These are phyloP conservation scores for Backusella macrospora DNA, from an alignment of 192 early-diverging fungal genomes.

Conservation along the genomic window DNA sequence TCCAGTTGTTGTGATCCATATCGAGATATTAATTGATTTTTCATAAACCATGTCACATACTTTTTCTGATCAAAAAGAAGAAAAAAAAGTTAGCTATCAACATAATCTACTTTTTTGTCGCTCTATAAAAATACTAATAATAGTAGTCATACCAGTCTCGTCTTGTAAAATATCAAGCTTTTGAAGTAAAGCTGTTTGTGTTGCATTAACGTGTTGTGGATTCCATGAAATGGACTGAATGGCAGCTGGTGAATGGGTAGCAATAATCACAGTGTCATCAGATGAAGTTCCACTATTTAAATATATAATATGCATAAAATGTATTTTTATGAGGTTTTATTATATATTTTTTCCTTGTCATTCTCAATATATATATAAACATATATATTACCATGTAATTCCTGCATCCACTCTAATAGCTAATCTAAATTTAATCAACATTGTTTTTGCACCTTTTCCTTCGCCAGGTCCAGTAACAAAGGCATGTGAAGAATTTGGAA, in stretches of 20 bases:
- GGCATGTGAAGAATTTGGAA: slow-evolving; percentile 58
- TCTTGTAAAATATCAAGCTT: slow-evolving; percentile 51
- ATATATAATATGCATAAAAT: slow-evolving; percentile 5
- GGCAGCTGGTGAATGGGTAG: slow-evolving; percentile 67
- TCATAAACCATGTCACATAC: slow-evolving; percentile 32
- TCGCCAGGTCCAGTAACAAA: slow-evolving; percentile 73
- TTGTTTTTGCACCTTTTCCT: slow-evolving; percentile 56
- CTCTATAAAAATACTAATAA: no score
- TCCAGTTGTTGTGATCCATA: slow-evolving; percentile 63
- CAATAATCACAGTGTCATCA: slow-evolving; percentile 68
- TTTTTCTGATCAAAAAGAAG: slow-evolving; percentile 24
- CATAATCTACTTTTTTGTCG: slow-evolving; percentile 19
- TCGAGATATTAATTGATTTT: slow-evolving; percentile 50
- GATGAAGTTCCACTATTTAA: slow-evolving; percentile 62
- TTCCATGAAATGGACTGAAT: slow-evolving; percentile 76
- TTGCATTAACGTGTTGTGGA: slow-evolving; percentile 59
- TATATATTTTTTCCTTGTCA: no score
- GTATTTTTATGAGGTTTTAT: background rate
- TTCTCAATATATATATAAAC: background rate
- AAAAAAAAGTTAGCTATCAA: background rate
- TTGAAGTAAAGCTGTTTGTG: slow-evolving; percentile 54
- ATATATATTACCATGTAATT: slow-evolving; percentile 56
- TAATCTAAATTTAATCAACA: slow-evolving; percentile 66
- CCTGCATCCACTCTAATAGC: slow-evolving; percentile 80
- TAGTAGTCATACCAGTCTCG: slow-evolving; percentile 11